Conservation (phyloP, 2,329 filamentous ascomycete genomes). For the Cladophialophora carrionii region DNA sequence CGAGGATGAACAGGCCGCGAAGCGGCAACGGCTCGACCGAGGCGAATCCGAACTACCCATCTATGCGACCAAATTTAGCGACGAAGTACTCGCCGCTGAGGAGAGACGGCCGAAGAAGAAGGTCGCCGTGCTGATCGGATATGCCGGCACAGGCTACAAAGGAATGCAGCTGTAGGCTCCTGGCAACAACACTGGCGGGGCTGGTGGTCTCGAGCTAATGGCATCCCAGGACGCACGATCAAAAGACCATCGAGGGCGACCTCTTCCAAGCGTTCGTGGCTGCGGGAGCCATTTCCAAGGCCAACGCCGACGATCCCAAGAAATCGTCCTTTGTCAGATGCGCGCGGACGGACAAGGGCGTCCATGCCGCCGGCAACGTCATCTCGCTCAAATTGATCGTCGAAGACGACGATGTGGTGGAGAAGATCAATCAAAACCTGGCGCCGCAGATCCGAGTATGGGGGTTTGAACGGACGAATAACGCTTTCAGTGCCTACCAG, state of each 20-base stretch:
- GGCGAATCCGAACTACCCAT: slow-evolving; percentile 50
- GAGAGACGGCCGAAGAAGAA: slow-evolving; percentile 90
- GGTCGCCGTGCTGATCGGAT: slow-evolving; percentile 92
- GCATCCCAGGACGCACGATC: slow-evolving; percentile 53
- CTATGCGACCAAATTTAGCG: slow-evolving; percentile 63
- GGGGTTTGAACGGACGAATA: slow-evolving; percentile 88
- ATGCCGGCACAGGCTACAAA: slow-evolving; percentile 94
- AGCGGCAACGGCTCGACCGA: slow-evolving; percentile 59
- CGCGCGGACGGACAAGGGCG: slow-evolving; percentile 94
- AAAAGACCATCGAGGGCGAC: slow-evolving; percentile 95
- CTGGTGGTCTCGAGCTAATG: slow-evolving; percentile 20
- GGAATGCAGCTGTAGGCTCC: slow-evolving; percentile 86
- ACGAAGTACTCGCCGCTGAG: slow-evolving; percentile 86
- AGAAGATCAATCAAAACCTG: slow-evolving; percentile 86
- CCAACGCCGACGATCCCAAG: slow-evolving; percentile 93
- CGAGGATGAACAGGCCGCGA: slow-evolving; percentile 56
- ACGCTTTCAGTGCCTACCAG: slow-evolving; percentile 92
- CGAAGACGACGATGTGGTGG: slow-evolving; percentile 82
- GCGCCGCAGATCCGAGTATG: slow-evolving; percentile 90
- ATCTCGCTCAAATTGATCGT: slow-evolving; percentile 95
- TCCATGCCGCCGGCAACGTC: slow-evolving; percentile 93
- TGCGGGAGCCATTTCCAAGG: slow-evolving; percentile 92
- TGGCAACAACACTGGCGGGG: slow-evolving; percentile 1
- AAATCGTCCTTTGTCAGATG: slow-evolving; percentile 94
- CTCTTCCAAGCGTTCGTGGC: slow-evolving; percentile 89